Percentiles rank a stretch among this genome's conserved stretches.
Conservation (phyloP, 2,329 filamentous ascomycete species). For the Fusarium algeriense region DNA sequence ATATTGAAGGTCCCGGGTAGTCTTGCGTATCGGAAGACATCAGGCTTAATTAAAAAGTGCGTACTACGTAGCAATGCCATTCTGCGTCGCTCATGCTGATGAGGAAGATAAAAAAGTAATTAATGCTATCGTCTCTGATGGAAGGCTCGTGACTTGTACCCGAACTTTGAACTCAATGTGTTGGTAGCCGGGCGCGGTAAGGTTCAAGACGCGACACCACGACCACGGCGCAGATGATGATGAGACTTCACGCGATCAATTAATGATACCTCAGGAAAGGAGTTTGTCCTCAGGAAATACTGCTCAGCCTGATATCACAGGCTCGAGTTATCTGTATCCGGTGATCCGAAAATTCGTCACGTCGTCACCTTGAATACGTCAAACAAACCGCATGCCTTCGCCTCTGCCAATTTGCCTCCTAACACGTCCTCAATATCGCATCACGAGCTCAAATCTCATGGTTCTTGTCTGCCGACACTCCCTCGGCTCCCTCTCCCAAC, state of each 20-base stretch:
- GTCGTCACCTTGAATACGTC: neutral
- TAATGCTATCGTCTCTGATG: no score
- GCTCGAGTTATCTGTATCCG: neutral
- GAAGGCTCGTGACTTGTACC: rapidly evolving
- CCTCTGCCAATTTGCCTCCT: neutral
- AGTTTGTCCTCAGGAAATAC: neutral
- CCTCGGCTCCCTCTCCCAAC: neutral
- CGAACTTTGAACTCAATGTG: neutral
- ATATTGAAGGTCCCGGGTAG: neutral
- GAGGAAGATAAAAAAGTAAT: neutral
- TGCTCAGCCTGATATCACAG: neutral
- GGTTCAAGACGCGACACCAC: no score
- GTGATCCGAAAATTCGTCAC: neutral
- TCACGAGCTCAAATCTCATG: neutral
- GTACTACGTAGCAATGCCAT: no score
- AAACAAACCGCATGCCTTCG: neutral
- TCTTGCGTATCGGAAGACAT: neutral
- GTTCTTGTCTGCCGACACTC: no score
- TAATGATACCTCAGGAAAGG: neutral
- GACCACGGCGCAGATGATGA: neutral
- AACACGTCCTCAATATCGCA: neutral
- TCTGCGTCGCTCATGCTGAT: rapidly evolving
- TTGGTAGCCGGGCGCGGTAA: no score
- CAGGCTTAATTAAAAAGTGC: no score
- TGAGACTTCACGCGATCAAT: neutral